These are phyloP conservation scores for Echeveria elegans DNA, from an alignment of 164 flowering plant species.

Conservation along the genomic window DNA sequence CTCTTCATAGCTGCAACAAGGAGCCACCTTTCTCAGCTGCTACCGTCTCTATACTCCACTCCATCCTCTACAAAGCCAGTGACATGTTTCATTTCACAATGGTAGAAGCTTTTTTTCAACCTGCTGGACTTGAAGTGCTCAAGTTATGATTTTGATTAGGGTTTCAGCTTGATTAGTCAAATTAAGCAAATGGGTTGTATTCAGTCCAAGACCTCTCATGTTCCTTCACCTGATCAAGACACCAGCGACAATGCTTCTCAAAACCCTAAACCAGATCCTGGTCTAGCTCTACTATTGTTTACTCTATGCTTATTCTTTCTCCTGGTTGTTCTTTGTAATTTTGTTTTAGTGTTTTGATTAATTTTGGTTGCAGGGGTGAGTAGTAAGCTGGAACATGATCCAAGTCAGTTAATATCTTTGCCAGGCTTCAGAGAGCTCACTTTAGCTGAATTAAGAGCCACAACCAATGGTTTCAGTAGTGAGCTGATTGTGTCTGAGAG, in stretches of 20 bases:
- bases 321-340: neutral
- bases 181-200: slow-evolving; percentile 9
- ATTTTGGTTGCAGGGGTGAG: slow-evolving; percentile 1
- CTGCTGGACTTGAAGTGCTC: slow-evolving; percentile 1
- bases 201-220: slow-evolving; percentile 12
- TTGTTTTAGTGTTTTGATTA: neutral
- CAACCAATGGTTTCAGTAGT: slow-evolving; percentile 34
- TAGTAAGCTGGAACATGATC: neutral
- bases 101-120: too few relatives aligned
- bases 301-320: neutral
- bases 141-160: slow-evolving; percentile 5
- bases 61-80: too few relatives aligned
- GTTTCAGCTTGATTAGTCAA: neutral
- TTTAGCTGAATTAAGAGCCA: slow-evolving; percentile 18
- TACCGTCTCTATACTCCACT: neutral
- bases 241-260: neutral
- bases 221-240: slow-evolving; percentile 10
- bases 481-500: slow-evolving; percentile 38
- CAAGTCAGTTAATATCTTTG: slow-evolving; percentile 1
- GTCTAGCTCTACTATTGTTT: neutral
- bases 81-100: neutral
- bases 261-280: slow-evolving; percentile 11
- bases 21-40: neutral
- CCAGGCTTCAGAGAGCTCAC: slow-evolving; percentile 19
- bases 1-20: neutral